phyloP scores from a whole-genome alignment of 371 early-diverging fungal genomes.

The Rhizopus stolonifer region DNA sequence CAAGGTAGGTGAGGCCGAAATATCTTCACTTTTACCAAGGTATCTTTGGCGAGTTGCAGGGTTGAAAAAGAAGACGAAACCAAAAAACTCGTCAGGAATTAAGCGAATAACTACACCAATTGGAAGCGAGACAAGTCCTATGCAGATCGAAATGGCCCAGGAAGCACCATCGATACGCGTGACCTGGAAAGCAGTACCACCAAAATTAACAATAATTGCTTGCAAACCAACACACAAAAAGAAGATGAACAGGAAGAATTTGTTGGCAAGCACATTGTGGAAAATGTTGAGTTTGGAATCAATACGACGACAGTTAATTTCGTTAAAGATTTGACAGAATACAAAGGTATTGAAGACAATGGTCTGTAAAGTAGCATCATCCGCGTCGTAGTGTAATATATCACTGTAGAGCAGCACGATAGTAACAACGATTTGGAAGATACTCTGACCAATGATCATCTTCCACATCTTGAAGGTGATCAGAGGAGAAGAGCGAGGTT shows the following conservation, averaged over 20 bases:
- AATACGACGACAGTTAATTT: slow-evolving; percentile 68
- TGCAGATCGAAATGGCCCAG: slow-evolving; percentile 65
- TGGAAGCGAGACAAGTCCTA: slow-evolving; percentile 65
- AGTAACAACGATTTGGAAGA: slow-evolving; percentile 58
- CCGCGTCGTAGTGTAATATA: slow-evolving; percentile 22
- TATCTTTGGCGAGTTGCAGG: slow-evolving; percentile 30
- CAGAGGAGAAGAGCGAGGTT: slow-evolving; percentile 57
- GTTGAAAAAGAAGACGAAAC: slow-evolving; percentile 25
- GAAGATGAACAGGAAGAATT: slow-evolving; percentile 57
- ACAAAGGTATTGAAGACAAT: slow-evolving; percentile 82
- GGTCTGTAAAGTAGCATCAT: slow-evolving; percentile 49
- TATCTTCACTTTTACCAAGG: slow-evolving; percentile 11
- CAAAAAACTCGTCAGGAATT: slow-evolving; percentile 53
- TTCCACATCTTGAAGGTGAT: slow-evolving; percentile 70
- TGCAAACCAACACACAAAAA: slow-evolving; percentile 52
- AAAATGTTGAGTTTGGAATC: slow-evolving; percentile 62
- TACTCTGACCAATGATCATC: slow-evolving; percentile 61
- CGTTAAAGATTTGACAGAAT: slow-evolving; percentile 79
- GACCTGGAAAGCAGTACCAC: slow-evolving; percentile 57
- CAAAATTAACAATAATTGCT: slow-evolving; percentile 56
- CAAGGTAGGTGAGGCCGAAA: slow-evolving; percentile 13
- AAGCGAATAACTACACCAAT: slow-evolving; percentile 69
- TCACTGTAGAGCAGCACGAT: slow-evolving; percentile 53
- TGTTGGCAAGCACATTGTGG: slow-evolving; percentile 48
- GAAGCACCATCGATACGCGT: slow-evolving; percentile 43